These are phyloP conservation scores for Mrakia gelida DNA, from an alignment of 768 basidiomycete species.

Conservation along the genomic window DNA sequence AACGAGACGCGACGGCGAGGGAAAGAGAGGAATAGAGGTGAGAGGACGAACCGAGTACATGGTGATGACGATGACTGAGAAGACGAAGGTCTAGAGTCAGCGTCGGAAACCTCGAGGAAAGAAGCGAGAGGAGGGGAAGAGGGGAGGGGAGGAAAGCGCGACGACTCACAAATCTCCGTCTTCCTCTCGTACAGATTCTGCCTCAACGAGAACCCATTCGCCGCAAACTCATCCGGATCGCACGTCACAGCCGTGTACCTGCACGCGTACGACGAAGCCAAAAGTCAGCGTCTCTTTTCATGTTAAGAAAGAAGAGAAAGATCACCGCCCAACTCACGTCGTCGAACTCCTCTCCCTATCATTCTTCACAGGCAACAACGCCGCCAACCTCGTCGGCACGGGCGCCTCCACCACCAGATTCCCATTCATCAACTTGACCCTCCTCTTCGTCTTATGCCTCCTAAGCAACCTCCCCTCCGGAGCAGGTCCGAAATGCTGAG, in stretches of 20 bases:
- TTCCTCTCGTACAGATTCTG: slow-evolving; percentile 16
- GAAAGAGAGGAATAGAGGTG: neutral
- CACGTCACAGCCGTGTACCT: slow-evolving; percentile 32
- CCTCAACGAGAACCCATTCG: slow-evolving; percentile 11
- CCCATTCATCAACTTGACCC: slow-evolving; percentile 28
- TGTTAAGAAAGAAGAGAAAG: too few relatives aligned
- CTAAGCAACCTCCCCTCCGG: slow-evolving; percentile 23
- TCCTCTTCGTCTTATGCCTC: slow-evolving; percentile 30
- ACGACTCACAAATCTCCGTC: slow-evolving; percentile 11
- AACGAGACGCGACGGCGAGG: neutral
- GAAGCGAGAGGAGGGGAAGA: neutral
- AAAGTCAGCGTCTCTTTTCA: too few relatives aligned
- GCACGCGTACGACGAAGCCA: neutral
- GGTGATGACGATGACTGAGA: slow-evolving; percentile 31
- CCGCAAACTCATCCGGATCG: slow-evolving; percentile 28
- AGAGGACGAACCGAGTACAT: slow-evolving; percentile 20
- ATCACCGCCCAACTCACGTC: neutral
- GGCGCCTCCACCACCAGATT: slow-evolving; percentile 43
- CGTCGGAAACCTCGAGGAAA: too few relatives aligned
- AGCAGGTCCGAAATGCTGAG: slow-evolving; percentile 29
- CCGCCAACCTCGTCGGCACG: slow-evolving; percentile 38
- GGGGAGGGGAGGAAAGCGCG: neutral
- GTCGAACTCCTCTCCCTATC: slow-evolving; percentile 12
- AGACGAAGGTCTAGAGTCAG: neutral
- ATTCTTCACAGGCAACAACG: slow-evolving; percentile 16